phyloP scores from a whole-genome alignment of 164 flowering plant species.

The Dillenia suffruticosa region DNA sequence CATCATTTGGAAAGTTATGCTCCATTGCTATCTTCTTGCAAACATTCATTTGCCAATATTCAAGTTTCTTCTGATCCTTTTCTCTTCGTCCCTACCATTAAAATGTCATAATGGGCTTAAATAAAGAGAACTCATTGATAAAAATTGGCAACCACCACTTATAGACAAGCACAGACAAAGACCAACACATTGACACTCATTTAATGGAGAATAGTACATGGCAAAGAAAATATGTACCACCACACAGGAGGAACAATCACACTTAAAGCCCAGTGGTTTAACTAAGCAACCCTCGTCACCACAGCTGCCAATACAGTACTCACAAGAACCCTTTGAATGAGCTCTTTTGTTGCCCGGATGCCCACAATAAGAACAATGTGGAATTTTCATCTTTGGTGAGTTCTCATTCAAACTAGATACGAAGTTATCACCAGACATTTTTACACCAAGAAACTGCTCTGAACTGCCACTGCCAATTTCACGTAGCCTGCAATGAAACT shows the following conservation, averaged over 20 bases:
- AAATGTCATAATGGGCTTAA: constrained; percentile 7
- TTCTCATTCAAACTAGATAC: constrained; percentile 17
- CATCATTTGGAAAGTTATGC: constrained; percentile 64
- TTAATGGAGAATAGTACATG: background rate
- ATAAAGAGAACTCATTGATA: background rate
- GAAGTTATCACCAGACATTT: constrained; percentile 13
- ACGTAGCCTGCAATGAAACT: constrained; percentile 47
- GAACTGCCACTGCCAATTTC: constrained; percentile 47
- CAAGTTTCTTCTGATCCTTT: constrained; percentile 53
- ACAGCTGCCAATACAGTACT: constrained; percentile 36
- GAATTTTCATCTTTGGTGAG: constrained; percentile 31
- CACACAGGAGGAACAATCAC: constrained; percentile 64
- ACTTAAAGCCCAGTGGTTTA: constrained; percentile 66
- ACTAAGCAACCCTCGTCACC: constrained; percentile 38
- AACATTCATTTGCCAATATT: constrained; percentile 57
- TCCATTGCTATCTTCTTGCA: constrained; percentile 59
- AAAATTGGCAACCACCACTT: too few relatives aligned
- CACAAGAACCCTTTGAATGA: constrained; percentile 67
- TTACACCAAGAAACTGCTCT: constrained; percentile 9
- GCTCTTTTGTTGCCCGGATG: constrained; percentile 83
- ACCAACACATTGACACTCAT: background rate
- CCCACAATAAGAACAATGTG: constrained; percentile 92
- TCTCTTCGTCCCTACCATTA: constrained; percentile 41
- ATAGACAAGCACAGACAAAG: too few relatives aligned
- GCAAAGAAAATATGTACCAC: constrained; percentile 33